Percentiles rank a stretch among this genome's conserved stretches.
phyloP scores from a whole-genome alignment of 1,139 yeast genomes.

The Diutina mesorugosa region DNA sequence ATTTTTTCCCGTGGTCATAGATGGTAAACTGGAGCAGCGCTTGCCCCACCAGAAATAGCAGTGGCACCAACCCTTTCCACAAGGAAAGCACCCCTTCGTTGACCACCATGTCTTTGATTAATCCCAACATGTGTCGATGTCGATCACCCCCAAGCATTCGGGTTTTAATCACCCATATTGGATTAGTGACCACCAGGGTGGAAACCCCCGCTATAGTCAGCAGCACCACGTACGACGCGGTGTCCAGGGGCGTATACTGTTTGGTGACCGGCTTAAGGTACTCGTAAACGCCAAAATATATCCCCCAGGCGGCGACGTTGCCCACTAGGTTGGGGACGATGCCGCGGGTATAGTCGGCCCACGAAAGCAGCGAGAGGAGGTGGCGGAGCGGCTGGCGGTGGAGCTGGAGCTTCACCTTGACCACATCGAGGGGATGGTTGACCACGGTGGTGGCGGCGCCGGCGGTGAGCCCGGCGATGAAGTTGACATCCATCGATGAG shows the following conservation, averaged over 20 bases:
- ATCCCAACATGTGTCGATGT: conserved; percentile 7
- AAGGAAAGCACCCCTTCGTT: conserved; percentile 62
- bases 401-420: conserved; percentile 70
- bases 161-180: conserved; percentile 88
- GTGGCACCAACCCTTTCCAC: conserved; percentile 78
- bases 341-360: conserved; percentile 51
- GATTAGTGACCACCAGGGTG: conserved; percentile 74
- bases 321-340: conserved; percentile 71
- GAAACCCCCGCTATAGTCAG: conserved; percentile 52
- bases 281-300: conserved; percentile 68
- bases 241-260: conserved; percentile 5
- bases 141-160: conserved; percentile 60
- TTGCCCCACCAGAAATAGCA: conserved; percentile 73
- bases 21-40: conserved; percentile 81
- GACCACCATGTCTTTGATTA: conserved; percentile 17
- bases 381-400: neutral
- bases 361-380: neutral
- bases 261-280: conserved; percentile 29
- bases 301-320: conserved; percentile 78
- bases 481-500: conserved; percentile 21
- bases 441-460: conserved; percentile 71
- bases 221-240: conserved; percentile 22
- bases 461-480: conserved; percentile 68
- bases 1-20: conserved; percentile 59
- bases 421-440: conserved; percentile 81